Percentiles rank a stretch among this genome's conserved stretches.
Conservation (phyloP, 371 early-diverging fungal species). For the Mucor plumbeus region DNA sequence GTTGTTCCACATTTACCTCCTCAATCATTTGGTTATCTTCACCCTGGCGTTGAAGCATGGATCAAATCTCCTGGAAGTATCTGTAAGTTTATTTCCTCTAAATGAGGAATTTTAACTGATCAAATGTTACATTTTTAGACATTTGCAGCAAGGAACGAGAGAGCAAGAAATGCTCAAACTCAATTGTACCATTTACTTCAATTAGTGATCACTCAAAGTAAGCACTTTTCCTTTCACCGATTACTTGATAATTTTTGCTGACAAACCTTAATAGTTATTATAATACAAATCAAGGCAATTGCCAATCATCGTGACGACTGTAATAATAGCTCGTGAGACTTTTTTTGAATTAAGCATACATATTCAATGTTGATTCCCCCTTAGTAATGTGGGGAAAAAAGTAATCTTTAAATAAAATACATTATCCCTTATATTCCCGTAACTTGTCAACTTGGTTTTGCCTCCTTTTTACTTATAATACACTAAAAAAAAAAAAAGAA, state of each 20-base stretch:
- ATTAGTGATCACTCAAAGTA: slow-evolving; percentile 28
- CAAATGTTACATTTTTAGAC: slow-evolving; percentile 1
- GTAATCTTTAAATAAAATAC: background rate
- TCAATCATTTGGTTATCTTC: slow-evolving; percentile 47
- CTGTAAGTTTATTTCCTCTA: slow-evolving; percentile 16
- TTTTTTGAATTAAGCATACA: background rate
- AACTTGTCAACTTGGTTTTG: background rate
- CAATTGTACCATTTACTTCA: slow-evolving; percentile 32
- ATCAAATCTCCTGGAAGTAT: slow-evolving; percentile 23
- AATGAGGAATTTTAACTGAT: background rate
- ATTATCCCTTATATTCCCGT: slow-evolving; percentile 3
- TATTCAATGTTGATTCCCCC: background rate
- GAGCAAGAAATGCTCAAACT: slow-evolving; percentile 23
- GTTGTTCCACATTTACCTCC: slow-evolving; percentile 62
- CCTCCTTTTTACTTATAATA: background rate
- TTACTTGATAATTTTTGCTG: background rate
- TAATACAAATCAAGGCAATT: background rate
- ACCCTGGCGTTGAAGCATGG: slow-evolving; percentile 55
- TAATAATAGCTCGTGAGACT: background rate
- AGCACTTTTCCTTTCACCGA: background rate
- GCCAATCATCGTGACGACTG: background rate
- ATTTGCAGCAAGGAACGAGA: slow-evolving; percentile 21
- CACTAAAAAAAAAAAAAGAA: background rate
- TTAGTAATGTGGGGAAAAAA: slow-evolving; percentile 9
- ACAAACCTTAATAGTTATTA: slow-evolving; percentile 4